Evolutionary conservation across 495 filamentous ascomycete species (phyloP).

Genomic region (Aspergillus nanangensis): DNA sequence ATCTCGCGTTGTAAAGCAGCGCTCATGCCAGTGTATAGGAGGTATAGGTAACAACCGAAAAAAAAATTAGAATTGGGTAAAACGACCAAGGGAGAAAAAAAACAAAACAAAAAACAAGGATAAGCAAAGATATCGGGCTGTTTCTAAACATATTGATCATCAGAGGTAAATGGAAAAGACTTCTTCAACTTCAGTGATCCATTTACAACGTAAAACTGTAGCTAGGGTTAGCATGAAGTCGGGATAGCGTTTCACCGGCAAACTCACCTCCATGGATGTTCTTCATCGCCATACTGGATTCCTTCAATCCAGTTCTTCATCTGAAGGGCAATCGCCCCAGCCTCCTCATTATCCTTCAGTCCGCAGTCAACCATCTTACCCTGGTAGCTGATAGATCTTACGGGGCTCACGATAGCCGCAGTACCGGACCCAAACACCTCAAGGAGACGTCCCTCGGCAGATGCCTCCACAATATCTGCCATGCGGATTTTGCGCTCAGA

Average conservation of each 20-base stretch:
- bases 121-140: background rate
- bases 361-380: conserved; percentile 75
- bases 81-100: too few species aligned
- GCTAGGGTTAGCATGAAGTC: conserved; percentile 13
- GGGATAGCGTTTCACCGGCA: background rate
- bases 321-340: conserved; percentile 72
- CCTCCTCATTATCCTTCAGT: conserved; percentile 71
- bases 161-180: background rate
- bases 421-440: conserved; percentile 95
- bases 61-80: too few species aligned
- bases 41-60: too few species aligned
- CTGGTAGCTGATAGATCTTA: conserved; percentile 81
- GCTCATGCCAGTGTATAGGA: background rate
- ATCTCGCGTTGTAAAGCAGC: background rate
- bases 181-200: background rate
- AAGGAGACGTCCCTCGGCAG: conserved; percentile 76
- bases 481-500: conserved; percentile 88
- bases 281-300: conserved; percentile 90
- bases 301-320: conserved; percentile 97
- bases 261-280: conserved; percentile 73
- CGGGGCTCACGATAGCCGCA: conserved; percentile 69
- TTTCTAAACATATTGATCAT: background rate
- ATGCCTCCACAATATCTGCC: conserved; percentile 71
- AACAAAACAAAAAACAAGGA: background rate
- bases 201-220: conserved; percentile 27